Evolutionary conservation across 768 basidiomycete species (phyloP).

Genomic region (Galerina sulciceps): DNA sequence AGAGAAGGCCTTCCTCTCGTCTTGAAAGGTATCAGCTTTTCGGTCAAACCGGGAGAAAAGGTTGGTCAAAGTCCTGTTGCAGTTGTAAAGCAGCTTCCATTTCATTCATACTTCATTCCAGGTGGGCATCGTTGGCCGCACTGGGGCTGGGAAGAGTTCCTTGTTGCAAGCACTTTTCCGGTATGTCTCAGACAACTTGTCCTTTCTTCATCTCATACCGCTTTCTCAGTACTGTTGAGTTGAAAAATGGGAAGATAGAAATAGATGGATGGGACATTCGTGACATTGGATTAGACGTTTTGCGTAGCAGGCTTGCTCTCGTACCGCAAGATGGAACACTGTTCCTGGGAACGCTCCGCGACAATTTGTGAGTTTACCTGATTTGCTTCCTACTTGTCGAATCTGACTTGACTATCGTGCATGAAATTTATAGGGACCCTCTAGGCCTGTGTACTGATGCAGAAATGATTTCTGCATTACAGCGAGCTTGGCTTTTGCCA

Average conservation of each 20-base stretch:
- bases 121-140: slow-evolving; percentile 53
- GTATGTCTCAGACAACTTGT: slow-evolving; percentile 27
- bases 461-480: slow-evolving; percentile 63
- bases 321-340: slow-evolving; percentile 69
- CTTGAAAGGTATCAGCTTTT: slow-evolving; percentile 61
- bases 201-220: neutral
- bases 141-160: slow-evolving; percentile 59
- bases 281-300: slow-evolving; percentile 54
- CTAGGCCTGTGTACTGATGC: slow-evolving; percentile 57
- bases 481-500: slow-evolving; percentile 64
- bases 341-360: slow-evolving; percentile 47
- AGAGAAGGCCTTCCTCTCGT: slow-evolving; percentile 68
- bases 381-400: neutral
- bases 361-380: slow-evolving; percentile 39
- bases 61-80: slow-evolving; percentile 32
- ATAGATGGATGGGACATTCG: slow-evolving; percentile 61
- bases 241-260: slow-evolving; percentile 57
- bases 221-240: slow-evolving; percentile 56
- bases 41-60: slow-evolving; percentile 67
- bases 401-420: neutral
- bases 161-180: slow-evolving; percentile 61
- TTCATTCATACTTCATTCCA: slow-evolving; percentile 12
- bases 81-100: neutral
- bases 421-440: slow-evolving; percentile 50
- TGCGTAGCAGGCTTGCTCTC: slow-evolving; percentile 61